Percentiles rank a stretch among this genome's conserved stretches.
These are phyloP conservation scores for Protomyces lactucae-debilis DNA, from an alignment of 1,139 yeast species.

Conservation along the genomic window DNA sequence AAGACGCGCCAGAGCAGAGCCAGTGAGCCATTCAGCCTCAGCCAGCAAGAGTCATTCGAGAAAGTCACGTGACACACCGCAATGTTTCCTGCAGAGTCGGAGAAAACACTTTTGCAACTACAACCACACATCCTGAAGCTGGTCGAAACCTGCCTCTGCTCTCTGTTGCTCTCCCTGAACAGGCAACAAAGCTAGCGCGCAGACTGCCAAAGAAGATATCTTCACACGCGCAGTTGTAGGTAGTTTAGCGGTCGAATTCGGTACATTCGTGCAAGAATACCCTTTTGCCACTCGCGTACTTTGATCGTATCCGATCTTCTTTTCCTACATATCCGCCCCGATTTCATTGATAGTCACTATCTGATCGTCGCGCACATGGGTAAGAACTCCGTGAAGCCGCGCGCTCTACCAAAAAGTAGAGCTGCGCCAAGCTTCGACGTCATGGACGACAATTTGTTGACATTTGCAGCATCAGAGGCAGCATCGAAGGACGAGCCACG, in stretches of 20 bases:
- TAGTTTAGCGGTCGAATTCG: no score
- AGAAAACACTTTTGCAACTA: no score
- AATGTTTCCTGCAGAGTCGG: no score
- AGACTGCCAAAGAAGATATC: neutral
- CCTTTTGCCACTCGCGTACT: neutral
- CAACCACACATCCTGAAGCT: no score
- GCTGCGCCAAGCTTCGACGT: neutral
- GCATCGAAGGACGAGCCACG: constrained; percentile 16
- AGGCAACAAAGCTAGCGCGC: neutral
- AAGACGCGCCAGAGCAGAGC: no score
- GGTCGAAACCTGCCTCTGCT: neutral
- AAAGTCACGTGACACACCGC: no score
- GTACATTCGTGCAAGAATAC: no score
- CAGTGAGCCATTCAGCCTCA: no score
- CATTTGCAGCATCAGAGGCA: neutral
- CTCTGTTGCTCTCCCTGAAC: neutral
- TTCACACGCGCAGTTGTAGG: neutral
- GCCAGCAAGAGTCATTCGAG: no score
- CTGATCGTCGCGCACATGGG: neutral
- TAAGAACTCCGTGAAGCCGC: neutral
- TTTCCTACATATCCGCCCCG: neutral
- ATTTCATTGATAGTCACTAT: neutral
- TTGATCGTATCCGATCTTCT: neutral
- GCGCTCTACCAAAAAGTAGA: no score
- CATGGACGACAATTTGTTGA: neutral